These are phyloP conservation scores for Sclerotinia trifoliorum DNA, from an alignment of 2,329 filamentous ascomycete genomes.

Conservation along the genomic window DNA sequence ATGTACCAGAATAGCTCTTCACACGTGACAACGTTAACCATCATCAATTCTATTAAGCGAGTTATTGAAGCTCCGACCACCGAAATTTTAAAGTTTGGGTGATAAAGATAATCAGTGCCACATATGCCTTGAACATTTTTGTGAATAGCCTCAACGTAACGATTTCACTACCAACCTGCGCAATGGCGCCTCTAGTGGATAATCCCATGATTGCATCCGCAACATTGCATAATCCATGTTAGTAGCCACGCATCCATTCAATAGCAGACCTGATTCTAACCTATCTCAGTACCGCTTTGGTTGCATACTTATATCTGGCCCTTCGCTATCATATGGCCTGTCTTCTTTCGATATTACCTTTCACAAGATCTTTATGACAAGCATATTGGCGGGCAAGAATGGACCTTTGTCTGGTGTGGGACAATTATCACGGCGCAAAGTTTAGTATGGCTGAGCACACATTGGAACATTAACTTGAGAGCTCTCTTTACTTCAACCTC, in stretches of 20 bases:
- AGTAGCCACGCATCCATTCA: conserved; percentile 20
- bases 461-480: conserved; percentile 91
- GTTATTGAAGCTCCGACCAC: neutral
- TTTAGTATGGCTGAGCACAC: conserved; percentile 89
- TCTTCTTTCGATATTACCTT: conserved; percentile 86
- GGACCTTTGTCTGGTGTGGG: conserved; percentile 94
- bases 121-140: conserved; percentile 15
- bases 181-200: conserved; percentile 81
- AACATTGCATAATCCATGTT: conserved; percentile 76
- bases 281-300: conserved; percentile 58
- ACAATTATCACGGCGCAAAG: conserved; percentile 85
- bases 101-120: conserved; percentile 20
- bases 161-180: conserved; percentile 15
- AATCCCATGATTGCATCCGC: conserved; percentile 85
- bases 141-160: conserved; percentile 22
- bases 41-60: conserved; percentile 13
- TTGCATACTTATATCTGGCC: conserved; percentile 92
- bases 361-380: conserved; percentile 80
- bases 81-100: conserved; percentile 7
- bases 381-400: conserved; percentile 91
- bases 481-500: conserved; percentile 76
- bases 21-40: neutral
- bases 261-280: conserved; percentile 24
- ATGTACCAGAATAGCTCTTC: neutral
- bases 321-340: conserved; percentile 86